These are phyloP conservation scores for Boletus rubropictus DNA, from an alignment of 768 basidiomycete species.

Conservation along the genomic window DNA sequence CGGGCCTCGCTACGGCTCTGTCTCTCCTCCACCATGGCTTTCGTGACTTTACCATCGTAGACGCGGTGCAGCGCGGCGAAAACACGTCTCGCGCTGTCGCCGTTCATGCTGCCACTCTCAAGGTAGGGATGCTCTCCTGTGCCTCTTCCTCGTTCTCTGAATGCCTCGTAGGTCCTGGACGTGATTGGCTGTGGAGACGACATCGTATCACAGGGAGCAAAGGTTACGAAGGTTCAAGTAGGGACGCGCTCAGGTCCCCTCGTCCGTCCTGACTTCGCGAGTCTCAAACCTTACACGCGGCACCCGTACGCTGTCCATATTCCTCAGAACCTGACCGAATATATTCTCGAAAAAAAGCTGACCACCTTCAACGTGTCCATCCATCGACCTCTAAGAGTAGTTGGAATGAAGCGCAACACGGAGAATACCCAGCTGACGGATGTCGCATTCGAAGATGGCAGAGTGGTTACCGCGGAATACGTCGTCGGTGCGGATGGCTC, in stretches of 20 bases:
- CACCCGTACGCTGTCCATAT: slow-evolving; percentile 40
- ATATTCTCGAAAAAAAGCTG: slow-evolving; percentile 33
- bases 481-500: slow-evolving; percentile 52
- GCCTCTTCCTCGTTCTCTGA: neutral
- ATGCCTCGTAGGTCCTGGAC: slow-evolving; percentile 31
- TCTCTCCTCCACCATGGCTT: slow-evolving; percentile 40
- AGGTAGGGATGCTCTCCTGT: slow-evolving; percentile 30
- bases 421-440: slow-evolving; percentile 29
- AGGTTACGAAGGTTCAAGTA: slow-evolving; percentile 21
- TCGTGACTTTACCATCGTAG: slow-evolving; percentile 41
- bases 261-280: slow-evolving; percentile 28
- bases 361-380: slow-evolving; percentile 30
- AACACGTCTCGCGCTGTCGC: slow-evolving; percentile 43
- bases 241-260: slow-evolving; percentile 30
- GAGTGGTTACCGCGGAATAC: slow-evolving; percentile 39
- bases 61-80: slow-evolving; percentile 31
- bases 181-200: slow-evolving; percentile 37
- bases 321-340: slow-evolving; percentile 45
- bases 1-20: slow-evolving; percentile 44
- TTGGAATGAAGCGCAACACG: slow-evolving; percentile 31
- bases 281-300: slow-evolving; percentile 37
- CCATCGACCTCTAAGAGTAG: slow-evolving; percentile 35
- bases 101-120: slow-evolving; percentile 51
- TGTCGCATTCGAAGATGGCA: slow-evolving; percentile 45
- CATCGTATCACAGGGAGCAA: slow-evolving; percentile 37